Evolutionary conservation across 805 yeast species (phyloP).

Genomic region (Candida mattraensis): DNA sequence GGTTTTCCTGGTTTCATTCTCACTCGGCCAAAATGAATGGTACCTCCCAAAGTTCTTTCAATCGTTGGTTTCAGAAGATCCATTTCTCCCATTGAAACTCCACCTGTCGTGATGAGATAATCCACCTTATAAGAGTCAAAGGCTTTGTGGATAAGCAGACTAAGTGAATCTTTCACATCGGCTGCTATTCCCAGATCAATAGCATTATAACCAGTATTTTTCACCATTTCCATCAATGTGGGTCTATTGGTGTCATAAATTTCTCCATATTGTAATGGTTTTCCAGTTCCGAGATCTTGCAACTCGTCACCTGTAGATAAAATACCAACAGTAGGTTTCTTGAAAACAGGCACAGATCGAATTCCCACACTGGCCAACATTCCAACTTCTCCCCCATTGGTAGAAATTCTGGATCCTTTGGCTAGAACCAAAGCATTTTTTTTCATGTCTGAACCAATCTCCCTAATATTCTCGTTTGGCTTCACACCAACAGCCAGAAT

Average conservation of each 20-base stretch:
- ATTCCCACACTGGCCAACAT: conserved; percentile 48
- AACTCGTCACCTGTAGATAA: conserved; percentile 55
- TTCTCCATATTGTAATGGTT: conserved; percentile 38
- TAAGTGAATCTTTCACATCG: conserved; percentile 38
- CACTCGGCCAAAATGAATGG: conserved; percentile 53
- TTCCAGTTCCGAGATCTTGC: conserved; percentile 33
- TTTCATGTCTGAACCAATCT: conserved; percentile 47
- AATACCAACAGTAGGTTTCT: conserved; percentile 46
- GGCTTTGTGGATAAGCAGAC: conserved; percentile 24
- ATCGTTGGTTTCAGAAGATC: conserved; percentile 52
- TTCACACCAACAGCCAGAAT: conserved; percentile 41
- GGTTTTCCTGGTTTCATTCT: conserved; percentile 64
- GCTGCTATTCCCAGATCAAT: conserved; percentile 51
- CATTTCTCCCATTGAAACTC: conserved; percentile 60
- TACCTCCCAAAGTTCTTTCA: conserved; percentile 41
- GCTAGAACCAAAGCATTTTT: conserved; percentile 38
- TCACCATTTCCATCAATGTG: conserved; percentile 38
- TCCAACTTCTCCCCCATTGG: conserved; percentile 52
- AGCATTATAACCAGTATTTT: conserved; percentile 37
- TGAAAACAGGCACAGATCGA: conserved; percentile 36
- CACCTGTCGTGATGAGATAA: conserved; percentile 51
- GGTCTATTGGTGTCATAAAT: conserved; percentile 54
- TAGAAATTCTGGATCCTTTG: conserved; percentile 38
- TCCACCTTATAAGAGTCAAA: conserved; percentile 35
- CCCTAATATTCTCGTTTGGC: conserved; percentile 46